phyloP scores from a whole-genome alignment of 306 rosid genomes.

The Comarum palustre region DNA sequence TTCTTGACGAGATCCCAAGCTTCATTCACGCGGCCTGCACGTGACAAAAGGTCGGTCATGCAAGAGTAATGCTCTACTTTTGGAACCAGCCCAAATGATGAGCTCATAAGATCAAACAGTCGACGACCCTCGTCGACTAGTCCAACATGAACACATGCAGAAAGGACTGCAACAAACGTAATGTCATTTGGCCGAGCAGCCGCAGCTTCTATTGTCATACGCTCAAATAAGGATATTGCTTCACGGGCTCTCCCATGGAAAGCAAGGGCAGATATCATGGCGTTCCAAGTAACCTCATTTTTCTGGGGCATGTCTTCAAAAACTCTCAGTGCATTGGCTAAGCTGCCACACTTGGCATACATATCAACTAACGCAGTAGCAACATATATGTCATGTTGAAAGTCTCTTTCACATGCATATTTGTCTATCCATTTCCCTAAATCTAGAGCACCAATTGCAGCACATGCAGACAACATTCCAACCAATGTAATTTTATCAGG shows the following conservation, averaged over 20 bases:
- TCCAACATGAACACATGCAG: conserved; percentile 93
- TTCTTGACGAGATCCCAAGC: conserved; percentile 76
- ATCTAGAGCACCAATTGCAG: conserved; percentile 73
- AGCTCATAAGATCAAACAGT: conserved; percentile 66
- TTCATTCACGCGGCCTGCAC: conserved; percentile 72
- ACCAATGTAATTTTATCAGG: conserved; percentile 73
- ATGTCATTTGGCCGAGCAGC: conserved; percentile 66
- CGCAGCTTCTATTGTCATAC: conserved; percentile 60
- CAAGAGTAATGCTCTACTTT: conserved; percentile 95
- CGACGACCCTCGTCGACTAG: conserved; percentile 63
- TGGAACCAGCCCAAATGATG: conserved; percentile 63
- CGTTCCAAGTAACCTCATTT: conserved; percentile 93
- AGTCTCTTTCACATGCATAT: conserved; percentile 64
- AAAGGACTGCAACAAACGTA: conserved; percentile 83
- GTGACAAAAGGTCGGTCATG: conserved; percentile 86
- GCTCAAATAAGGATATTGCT: conserved; percentile 59
- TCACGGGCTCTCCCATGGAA: conserved; percentile 80
- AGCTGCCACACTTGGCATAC: conserved; percentile 93
- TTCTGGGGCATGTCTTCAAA: conserved; percentile 68
- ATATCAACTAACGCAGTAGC: conserved; percentile 83
- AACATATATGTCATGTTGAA: conserved; percentile 57
- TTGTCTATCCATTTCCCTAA: conserved; percentile 61
- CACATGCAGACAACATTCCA: conserved; percentile 73
- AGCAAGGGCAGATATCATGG: conserved; percentile 94
- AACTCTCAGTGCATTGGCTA: conserved; percentile 65